Base-by-base conservation (phyloP, 1,284 basidiomycete species). In the Cystobasidium pallidum region DNA sequence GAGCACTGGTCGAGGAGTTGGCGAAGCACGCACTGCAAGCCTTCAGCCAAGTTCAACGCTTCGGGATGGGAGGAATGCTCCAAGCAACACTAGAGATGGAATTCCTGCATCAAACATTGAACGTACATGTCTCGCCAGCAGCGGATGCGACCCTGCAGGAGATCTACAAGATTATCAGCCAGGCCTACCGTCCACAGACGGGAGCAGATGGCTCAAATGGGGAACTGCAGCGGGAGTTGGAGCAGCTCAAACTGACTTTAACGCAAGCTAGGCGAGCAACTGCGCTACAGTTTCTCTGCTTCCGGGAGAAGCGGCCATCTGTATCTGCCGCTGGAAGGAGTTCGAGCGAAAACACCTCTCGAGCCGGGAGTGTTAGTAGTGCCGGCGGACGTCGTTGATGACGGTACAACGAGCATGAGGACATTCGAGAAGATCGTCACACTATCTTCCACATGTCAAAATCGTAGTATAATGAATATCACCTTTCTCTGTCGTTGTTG, bases 31-130 rank as follows among this genome's bases (percentile, higher is more conserved):
- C 92, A 0, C 83, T 97, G 66, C 85, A 85, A 7, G 90, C 88
- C 79, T 96, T 99, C 86, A 86, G 86, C 74, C 88, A 91, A 80
- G 88, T 99, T 36, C 88, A 88, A 76, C 86, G 88, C 47, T 97
- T 97, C 79, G 94, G 95, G 19, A 96, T 96, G 88, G 96, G 96
- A 55, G 96, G 96, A 13, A 99, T 99, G 96, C 85, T 99, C 39
- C 88, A 91, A 73, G 95, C 96, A 1, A 99, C 96, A 1, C 87
- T 99, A 34, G 96, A 99, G 82, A 97, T 98, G 77, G 96, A 99
- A 82, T 99, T 98, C 83, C 88, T 98, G 82, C 94, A 99, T 81
- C 95, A 98, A 82, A 94, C 91, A 4, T 85, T 99, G 47, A 87
- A 89, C 34, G 88, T 89, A 74, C 95, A 94, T 80, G 90, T 98